Evolutionary conservation across 768 basidiomycete genomes (phyloP).

Genomic region (Lentinus brumalis): DNA sequence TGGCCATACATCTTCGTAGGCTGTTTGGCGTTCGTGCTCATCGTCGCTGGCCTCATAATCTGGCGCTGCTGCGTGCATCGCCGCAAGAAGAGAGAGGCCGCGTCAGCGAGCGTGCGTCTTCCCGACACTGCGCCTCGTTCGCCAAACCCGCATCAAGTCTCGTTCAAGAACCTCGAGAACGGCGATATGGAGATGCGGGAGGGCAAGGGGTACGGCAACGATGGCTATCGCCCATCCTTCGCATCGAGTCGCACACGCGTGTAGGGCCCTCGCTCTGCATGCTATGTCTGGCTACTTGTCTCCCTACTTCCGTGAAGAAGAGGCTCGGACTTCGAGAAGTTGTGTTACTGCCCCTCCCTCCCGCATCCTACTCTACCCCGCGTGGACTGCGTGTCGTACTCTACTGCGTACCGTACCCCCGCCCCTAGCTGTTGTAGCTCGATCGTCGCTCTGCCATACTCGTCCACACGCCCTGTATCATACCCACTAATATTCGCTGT

Average conservation of each 20-base stretch:
- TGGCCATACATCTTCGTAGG: slow-evolving; percentile 37
- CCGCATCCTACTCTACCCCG: not conserved
- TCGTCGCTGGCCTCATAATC: slow-evolving; percentile 29
- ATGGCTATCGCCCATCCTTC: slow-evolving; percentile 16
- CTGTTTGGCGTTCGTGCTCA: slow-evolving; percentile 31
- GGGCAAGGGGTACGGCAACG: slow-evolving; percentile 8
- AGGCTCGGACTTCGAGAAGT: slow-evolving; percentile 24
- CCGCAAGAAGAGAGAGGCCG: slow-evolving; percentile 16
- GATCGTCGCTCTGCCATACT: slow-evolving; percentile 5
- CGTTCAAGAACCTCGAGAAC: slow-evolving; percentile 21
- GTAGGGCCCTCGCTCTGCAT: not conserved
- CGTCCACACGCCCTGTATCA: not conserved
- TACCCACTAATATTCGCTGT: not conserved
- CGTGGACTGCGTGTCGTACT: not conserved
- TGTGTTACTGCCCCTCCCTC: slow-evolving; percentile 13
- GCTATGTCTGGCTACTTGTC: not conserved
- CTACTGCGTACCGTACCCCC: slow-evolving; percentile 1
- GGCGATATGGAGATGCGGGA: slow-evolving; percentile 18
- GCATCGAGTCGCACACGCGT: slow-evolving; percentile 16
- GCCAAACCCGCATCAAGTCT: slow-evolving; percentile 3
- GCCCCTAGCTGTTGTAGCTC: slow-evolving; percentile 16
- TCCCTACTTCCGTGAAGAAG: slow-evolving; percentile 20
- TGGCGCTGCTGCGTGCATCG: slow-evolving; percentile 34
- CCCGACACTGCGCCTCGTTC: slow-evolving; percentile 12
- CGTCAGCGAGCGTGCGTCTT: slow-evolving; percentile 9